Evolutionary conservation across 768 basidiomycete genomes (phyloP), one percentile per base, ranked within the genome.

Genomic region (Amanita muscaria): DNA sequence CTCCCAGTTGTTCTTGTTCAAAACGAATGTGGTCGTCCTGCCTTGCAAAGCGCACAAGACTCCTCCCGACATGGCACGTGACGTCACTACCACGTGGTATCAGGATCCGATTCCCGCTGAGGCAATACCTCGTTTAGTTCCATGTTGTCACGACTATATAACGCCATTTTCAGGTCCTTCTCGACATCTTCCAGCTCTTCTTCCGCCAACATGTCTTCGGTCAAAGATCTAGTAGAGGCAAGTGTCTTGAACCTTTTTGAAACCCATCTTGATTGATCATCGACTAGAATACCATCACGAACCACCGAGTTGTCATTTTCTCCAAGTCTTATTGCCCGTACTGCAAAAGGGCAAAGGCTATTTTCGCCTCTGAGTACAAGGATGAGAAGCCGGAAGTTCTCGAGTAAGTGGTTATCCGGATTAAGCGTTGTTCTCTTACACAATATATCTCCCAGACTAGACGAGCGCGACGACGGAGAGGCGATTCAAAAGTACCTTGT

Each of bases 401-500:
- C 40, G 78, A 80, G 79, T 80, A 48, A 32, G 72, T 60, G 5
- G 9, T 19, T 35, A n/a, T 36, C 9, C 4, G 31, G 25, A 10
- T 4, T 12, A 21, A 19, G 11, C 15, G 22, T 14, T 29, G 37
- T 22, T 12, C 44, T 24, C 11, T 14, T 49, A 12, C 27, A 3
- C 39, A 18, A 16, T 22, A 7, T 40, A 23, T 41, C 16, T 21
- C 22, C 25, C 40, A 83, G 85, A 57, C 64, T 88, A 38, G 80
- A 87, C 58, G 50, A 67, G 40, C 64, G 63, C 23, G 65, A 75
- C 0, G 79, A 89, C 29, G 83, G 77, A 8, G 14, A 49, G 14
- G 77, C 55, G 0, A 85, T 89, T 45, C 88, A 90, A 56, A 53
- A 61, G 16, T 88, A 88, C 53, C 68, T 91, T 3, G 16, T 9